Conservation (phyloP, 306 rosid genomes). For the Castanea mollissima region DNA sequence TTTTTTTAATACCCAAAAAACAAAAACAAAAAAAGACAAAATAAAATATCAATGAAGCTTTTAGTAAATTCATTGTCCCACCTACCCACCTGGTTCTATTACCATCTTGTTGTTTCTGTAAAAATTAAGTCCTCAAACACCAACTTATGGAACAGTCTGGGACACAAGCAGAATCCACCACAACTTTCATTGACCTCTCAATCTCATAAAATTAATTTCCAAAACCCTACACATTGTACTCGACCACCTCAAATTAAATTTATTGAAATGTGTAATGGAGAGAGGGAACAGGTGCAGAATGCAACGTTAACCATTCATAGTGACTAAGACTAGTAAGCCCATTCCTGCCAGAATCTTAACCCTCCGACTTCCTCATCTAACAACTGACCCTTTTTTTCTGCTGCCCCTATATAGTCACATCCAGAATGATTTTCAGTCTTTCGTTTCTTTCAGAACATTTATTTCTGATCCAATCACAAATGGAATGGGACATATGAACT, state of each 20-base stretch:
- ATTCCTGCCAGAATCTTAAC: neutral
- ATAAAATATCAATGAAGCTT: too few relatives aligned
- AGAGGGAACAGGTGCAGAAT: conserved; percentile 16
- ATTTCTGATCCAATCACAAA: neutral
- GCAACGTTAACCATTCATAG: neutral
- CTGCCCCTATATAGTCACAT: neutral
- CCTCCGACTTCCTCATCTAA: neutral
- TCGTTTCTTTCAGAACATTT: neutral
- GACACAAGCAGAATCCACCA: neutral
- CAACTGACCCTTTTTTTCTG: too few relatives aligned
- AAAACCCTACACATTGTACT: conserved; percentile 20
- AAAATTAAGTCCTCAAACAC: too few relatives aligned
- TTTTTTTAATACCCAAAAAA: too few relatives aligned
- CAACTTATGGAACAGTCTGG: too few relatives aligned
- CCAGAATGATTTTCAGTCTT: neutral
- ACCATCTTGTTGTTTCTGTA: neutral
- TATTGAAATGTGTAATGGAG: conserved; percentile 1
- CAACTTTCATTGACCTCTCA: neutral
- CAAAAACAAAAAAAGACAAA: too few relatives aligned
- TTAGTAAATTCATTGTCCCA: too few relatives aligned
- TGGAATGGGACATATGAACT: neutral
- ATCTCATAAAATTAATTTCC: conserved; percentile 4
- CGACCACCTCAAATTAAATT: conserved; percentile 8
- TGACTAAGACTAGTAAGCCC: neutral
- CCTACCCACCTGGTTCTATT: too few relatives aligned